Base-by-base conservation (phyloP, 345 rosid species). In the Eucalyptus dawsonii region DNA sequence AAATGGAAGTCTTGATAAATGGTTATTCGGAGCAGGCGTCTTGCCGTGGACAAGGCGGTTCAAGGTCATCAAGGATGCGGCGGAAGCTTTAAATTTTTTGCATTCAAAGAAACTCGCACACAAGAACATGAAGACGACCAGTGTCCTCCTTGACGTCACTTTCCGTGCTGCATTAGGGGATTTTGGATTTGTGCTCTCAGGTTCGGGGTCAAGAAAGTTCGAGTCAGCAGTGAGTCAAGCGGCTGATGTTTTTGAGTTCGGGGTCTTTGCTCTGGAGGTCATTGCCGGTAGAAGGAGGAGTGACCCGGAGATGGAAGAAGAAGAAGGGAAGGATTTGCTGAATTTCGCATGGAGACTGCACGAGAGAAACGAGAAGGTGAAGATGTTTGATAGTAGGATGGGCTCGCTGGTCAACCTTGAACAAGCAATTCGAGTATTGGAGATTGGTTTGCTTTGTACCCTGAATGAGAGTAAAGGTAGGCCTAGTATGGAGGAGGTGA, bases 161-260 rank as follows among this genome's bases (percentile, higher is more conserved):
- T 94, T 94, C 92, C 90, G 94, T 44, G 94, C 94, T 6, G 92
- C 90, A 14, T 69, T 93, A n/a, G 94, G 96, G 14, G 94, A 93
- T 88, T 93, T 91, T 24, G 94, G 96, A 25, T 93, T 93, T 58
- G 93, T 92, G 86, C 89, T 93, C 13, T 91, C 94, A 2, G 85
- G 88, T 8, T 87, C 85, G 1, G 92, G 91, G n/a, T 89, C 94
- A 3, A 91, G 42, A 54, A 67, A 87, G 87, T 92, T 94, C 58
- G 94, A 94, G 89, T 87, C 92, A 6, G 92, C 93, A 1, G 92
- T 91, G 40, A 93, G 94, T 50, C 92, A 89, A 34, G 92, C 90
- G n/a, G 90, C 90, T 0, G 94, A 93, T 37, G 95, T 93, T 80
- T 94, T 94, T 45, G 91, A 93, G 54, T 94, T 94, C 6, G 94